Conservation (phyloP, 352 stramenopile species). For the Thraustotheca clavata region DNA sequence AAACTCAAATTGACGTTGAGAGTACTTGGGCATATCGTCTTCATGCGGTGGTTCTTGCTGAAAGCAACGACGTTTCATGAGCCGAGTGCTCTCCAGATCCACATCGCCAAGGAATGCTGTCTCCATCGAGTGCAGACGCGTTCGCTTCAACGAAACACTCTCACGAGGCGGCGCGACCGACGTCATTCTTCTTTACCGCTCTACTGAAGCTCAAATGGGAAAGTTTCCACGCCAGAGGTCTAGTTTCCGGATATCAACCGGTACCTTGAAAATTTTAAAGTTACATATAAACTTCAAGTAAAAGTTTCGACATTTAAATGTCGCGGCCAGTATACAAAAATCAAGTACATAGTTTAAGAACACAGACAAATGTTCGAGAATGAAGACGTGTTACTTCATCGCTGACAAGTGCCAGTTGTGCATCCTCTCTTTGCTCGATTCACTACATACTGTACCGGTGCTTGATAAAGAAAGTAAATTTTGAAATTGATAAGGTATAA, state of each 20-base stretch:
- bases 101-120: constrained; percentile 26
- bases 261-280: background rate
- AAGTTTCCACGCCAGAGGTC: constrained; percentile 3
- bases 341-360: no score
- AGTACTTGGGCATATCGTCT: constrained; percentile 72
- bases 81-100: constrained; percentile 21
- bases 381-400: no score
- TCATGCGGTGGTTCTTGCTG: constrained; percentile 9
- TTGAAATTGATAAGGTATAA: no score
- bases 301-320: background rate
- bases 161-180: constrained; percentile 22
- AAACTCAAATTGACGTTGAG: constrained; percentile 80
- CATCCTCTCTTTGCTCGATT: no score
- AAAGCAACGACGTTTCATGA: constrained; percentile 19
- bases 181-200: background rate
- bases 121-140: constrained; percentile 16
- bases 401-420: no score
- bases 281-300: background rate
- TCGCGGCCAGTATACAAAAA: background rate
- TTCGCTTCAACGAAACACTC: background rate
- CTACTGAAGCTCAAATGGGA: background rate
- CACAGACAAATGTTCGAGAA: no score
- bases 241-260: constrained; percentile 2
- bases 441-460: no score
- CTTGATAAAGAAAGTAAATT: no score